Evolutionary conservation across 78 protist genomes (phyloP), one percentile per base, ranked within the genome.

Genomic region (Dictyostelium firmibasis): DNA sequence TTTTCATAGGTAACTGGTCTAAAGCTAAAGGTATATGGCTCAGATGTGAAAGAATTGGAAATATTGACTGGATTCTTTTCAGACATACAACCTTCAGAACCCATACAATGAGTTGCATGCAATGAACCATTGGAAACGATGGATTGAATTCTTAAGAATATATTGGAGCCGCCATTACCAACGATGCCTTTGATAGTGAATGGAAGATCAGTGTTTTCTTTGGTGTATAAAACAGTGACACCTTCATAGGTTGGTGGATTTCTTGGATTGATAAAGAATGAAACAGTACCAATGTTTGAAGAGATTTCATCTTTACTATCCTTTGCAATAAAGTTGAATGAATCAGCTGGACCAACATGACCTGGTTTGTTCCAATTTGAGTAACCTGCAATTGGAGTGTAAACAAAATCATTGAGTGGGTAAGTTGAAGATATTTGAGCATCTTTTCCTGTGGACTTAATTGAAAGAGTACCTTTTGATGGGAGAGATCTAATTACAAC

Each of bases 321-420:
- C 16, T 47, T 13, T 9, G 74, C 83, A 10, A 20, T 16, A 57
- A 81, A 89, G 16, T 4, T 14, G 72, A 89, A 41, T 1, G 60
- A 9, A 41, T 89, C 94, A 38, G 50, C n/a, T 78, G 94, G 94
- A 33, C 94, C 94, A 23, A 29, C 64, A 50, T 72, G 62, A 47
- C n/a, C 47, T n/a, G 50, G 18, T 1, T 25, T 81, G 16, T 89
- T 74, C 31, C 57, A 83, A 70, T 89, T 33, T 0, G 94, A 89
- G 7, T 29, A 16, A 31, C 57, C 87, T 14, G 3, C 0, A 67
- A 43, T 50, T 78, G 94, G 94, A 35, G 27, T 44, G 29, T 89
- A 89, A 29, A 20, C 31, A 0, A 78, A 13, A 43, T 18, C 77
- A n/a, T 60, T 14, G n/a, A 16, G 47, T 10, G 1, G 2, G 10